These are phyloP conservation scores for Globisporangium abappressorium DNA, from an alignment of 352 stramenopile species.

Conservation along the genomic window DNA sequence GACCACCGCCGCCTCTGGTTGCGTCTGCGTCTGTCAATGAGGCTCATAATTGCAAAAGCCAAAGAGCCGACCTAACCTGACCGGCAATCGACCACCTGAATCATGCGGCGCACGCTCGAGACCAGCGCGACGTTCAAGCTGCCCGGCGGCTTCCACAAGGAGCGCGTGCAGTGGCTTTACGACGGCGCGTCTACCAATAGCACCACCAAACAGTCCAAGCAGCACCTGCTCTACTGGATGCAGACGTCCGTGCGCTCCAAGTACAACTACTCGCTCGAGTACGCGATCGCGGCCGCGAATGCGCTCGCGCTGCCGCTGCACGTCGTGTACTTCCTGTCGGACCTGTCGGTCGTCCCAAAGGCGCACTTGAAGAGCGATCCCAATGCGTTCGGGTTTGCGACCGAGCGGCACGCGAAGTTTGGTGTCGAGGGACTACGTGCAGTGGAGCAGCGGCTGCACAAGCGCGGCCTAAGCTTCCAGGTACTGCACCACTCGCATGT, in stretches of 20 bases:
- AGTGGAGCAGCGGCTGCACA: conserved; percentile 35
- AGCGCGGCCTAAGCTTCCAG: conserved; percentile 54
- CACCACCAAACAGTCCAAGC: conserved; percentile 7
- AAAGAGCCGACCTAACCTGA: background rate
- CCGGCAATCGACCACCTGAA: background rate
- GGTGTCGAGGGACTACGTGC: conserved; percentile 64
- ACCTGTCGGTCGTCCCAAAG: conserved; percentile 39
- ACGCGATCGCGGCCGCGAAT: conserved; percentile 64
- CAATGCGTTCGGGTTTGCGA: conserved; percentile 62
- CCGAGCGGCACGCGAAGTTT: conserved; percentile 73
- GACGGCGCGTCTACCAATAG: conserved; percentile 28
- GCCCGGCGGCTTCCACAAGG: conserved; percentile 53
- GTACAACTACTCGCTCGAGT: conserved; percentile 84
- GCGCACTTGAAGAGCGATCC: conserved; percentile 32
- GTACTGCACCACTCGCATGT: conserved; percentile 55
- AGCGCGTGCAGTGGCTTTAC: conserved; percentile 78
- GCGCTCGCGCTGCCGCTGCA: conserved; percentile 64
- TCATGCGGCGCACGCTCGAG: conserved; percentile 52
- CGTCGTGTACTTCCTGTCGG: conserved; percentile 70
- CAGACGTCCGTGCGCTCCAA: conserved; percentile 78
- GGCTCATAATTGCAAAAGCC: too few relatives aligned
- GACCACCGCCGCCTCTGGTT: background rate
- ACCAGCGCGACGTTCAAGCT: conserved; percentile 33
- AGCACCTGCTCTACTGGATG: conserved; percentile 85
- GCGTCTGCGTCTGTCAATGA: background rate